Percentiles rank a stretch among this genome's conserved stretches.
phyloP scores from a whole-genome alignment of 1,284 basidiomycete species.

The Coriolopsis trogii region DNA sequence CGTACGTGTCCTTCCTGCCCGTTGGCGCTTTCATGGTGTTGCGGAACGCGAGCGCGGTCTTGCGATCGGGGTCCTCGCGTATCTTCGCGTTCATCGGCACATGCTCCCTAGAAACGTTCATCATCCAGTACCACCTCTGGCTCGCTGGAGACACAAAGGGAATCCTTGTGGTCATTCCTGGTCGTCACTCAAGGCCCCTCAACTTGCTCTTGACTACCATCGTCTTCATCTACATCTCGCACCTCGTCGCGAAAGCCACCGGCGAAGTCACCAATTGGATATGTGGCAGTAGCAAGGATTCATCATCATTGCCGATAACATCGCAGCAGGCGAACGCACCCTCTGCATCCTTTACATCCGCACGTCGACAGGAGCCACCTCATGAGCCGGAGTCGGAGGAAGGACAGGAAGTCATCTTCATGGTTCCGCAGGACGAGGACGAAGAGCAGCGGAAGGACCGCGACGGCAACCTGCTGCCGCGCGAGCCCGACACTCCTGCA shows the following conservation, averaged over 20 bases:
- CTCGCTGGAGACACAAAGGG: conserved; percentile 87
- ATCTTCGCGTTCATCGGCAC: conserved; percentile 82
- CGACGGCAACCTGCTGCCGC: conserved; percentile 26
- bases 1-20: conserved; percentile 82
- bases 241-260: conserved; percentile 77
- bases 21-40: conserved; percentile 75
- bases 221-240: conserved; percentile 79
- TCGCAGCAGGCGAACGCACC: conserved; percentile 13
- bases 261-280: conserved; percentile 74
- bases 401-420: conserved; percentile 33
- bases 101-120: conserved; percentile 85
- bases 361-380: conserved; percentile 6
- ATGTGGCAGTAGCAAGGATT: conserved; percentile 45
- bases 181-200: conserved; percentile 68
- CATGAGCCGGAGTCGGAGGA: conserved; percentile 7
- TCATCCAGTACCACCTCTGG: conserved; percentile 91
- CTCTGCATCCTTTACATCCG: too few species aligned
- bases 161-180: conserved; percentile 78
- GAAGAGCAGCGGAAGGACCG: conserved; percentile 24
- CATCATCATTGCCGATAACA: conserved; percentile 38
- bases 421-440: conserved; percentile 28
- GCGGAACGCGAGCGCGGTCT: conserved; percentile 71
- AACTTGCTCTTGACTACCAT: conserved; percentile 79
- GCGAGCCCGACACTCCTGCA: conserved; percentile 38
- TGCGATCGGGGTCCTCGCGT: conserved; percentile 71